Evolutionary conservation across 2,329 filamentous ascomycete species (phyloP).

Genomic region (Fusarium citri): DNA sequence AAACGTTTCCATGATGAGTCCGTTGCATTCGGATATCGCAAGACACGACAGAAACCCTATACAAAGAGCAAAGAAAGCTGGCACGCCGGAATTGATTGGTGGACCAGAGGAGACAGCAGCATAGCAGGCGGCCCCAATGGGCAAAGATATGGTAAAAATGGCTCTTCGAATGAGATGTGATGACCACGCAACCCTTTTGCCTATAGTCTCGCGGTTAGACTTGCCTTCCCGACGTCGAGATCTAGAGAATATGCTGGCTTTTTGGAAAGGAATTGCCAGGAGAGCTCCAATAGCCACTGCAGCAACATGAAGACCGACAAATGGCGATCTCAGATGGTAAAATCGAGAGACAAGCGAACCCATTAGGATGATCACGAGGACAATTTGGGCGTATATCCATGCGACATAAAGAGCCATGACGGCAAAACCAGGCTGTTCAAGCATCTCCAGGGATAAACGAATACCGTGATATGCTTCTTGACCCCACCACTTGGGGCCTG

Average conservation of each 20-base stretch:
- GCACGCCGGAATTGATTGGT: conserved; percentile 69
- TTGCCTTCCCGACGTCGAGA: conserved; percentile 68
- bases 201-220: conserved; percentile 75
- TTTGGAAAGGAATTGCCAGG: conserved; percentile 78
- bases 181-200: conserved; percentile 74
- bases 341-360: conserved; percentile 77
- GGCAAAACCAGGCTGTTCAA: conserved; percentile 79
- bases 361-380: conserved; percentile 77
- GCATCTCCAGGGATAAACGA: conserved; percentile 74
- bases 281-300: conserved; percentile 76
- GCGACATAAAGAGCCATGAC: conserved; percentile 77
- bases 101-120: conserved; percentile 74
- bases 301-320: conserved; percentile 74
- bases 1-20: conserved; percentile 83
- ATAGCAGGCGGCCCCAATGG: conserved; percentile 74
- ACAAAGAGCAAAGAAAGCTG: conserved; percentile 72
- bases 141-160: conserved; percentile 75
- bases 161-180: conserved; percentile 77
- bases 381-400: conserved; percentile 83
- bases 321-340: conserved; percentile 72
- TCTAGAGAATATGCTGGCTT: conserved; percentile 75
- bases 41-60: conserved; percentile 79
- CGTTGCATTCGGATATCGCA: conserved; percentile 80
- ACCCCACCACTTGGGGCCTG: conserved; percentile 80
- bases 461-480: conserved; percentile 80